phyloP scores from a whole-genome alignment of 305 asterid genomes.

The Rubia balearica region DNA sequence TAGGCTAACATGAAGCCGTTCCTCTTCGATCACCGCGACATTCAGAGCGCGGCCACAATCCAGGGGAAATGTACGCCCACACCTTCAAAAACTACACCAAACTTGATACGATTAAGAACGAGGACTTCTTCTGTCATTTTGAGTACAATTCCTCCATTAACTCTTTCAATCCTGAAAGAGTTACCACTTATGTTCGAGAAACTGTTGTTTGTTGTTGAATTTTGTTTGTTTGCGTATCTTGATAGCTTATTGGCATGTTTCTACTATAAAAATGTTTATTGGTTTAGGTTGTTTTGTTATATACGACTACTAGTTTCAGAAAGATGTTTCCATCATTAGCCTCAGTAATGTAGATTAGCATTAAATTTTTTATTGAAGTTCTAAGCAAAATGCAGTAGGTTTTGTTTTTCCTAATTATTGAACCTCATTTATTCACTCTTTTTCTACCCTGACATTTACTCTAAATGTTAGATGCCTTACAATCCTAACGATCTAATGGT shows the following conservation, averaged over 20 bases:
- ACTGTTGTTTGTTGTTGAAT: too few species aligned
- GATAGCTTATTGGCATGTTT: too few species aligned
- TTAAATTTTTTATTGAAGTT: too few species aligned
- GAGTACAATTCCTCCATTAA: constrained; percentile 79
- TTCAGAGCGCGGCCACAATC: constrained; percentile 70
- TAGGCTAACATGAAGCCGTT: constrained; percentile 76
- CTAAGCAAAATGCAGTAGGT: too few species aligned
- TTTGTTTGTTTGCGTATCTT: too few species aligned
- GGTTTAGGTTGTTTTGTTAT: too few species aligned
- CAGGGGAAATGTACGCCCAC: constrained; percentile 88
- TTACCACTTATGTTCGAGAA: constrained; percentile 59
- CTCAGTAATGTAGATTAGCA: too few species aligned
- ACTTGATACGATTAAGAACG: constrained; percentile 76
- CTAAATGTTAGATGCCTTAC: background rate
- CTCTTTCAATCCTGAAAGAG: constrained; percentile 79
- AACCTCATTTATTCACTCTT: too few species aligned
- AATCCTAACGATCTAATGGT: background rate
- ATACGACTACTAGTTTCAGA: too few species aligned
- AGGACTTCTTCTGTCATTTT: constrained; percentile 80
- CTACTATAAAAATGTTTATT: too few species aligned
- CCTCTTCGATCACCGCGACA: constrained; percentile 74
- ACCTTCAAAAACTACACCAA: constrained; percentile 73
- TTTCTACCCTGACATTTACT: background rate
- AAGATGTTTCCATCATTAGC: too few species aligned
- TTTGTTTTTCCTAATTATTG: too few species aligned